Percentiles rank a stretch among this genome's conserved stretches.
These are phyloP conservation scores for Leptodermis oblonga DNA, from an alignment of 257 asterid genomes.

Conservation along the genomic window DNA sequence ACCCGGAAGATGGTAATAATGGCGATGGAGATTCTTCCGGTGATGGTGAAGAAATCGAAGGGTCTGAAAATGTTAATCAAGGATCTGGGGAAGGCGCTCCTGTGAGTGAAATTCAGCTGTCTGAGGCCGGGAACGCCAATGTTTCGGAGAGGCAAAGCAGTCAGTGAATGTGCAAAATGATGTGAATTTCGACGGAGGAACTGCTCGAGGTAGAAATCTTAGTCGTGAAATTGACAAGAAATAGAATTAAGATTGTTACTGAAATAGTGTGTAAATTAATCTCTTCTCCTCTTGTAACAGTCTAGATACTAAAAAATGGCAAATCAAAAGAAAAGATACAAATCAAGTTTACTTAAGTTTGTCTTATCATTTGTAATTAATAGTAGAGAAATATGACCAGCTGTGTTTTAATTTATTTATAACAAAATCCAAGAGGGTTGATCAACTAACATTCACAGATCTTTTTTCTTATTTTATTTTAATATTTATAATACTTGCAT, in stretches of 20 bases:
- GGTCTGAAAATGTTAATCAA: neutral
- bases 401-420: too few relatives aligned
- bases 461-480: too few relatives aligned
- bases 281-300: neutral
- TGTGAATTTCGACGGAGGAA: too few relatives aligned
- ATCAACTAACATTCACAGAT: too few relatives aligned
- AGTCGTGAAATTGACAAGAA: too few relatives aligned
- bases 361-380: too few relatives aligned
- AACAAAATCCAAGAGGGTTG: neutral
- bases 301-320: too few relatives aligned
- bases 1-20: neutral
- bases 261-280: neutral
- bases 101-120: neutral
- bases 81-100: conserved; percentile 5
- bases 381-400: too few relatives aligned
- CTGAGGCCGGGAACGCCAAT: neutral
- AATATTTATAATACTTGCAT: too few relatives aligned
- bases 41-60: neutral
- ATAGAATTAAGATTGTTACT: neutral
- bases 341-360: too few relatives aligned
- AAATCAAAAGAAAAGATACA: too few relatives aligned
- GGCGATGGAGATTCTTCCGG: neutral
- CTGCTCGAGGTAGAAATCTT: too few relatives aligned
- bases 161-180: neutral
- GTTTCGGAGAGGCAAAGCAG: neutral